These are phyloP conservation scores for Schizophyllum amplum DNA, from an alignment of 1,284 basidiomycete species.

Conservation along the genomic window DNA sequence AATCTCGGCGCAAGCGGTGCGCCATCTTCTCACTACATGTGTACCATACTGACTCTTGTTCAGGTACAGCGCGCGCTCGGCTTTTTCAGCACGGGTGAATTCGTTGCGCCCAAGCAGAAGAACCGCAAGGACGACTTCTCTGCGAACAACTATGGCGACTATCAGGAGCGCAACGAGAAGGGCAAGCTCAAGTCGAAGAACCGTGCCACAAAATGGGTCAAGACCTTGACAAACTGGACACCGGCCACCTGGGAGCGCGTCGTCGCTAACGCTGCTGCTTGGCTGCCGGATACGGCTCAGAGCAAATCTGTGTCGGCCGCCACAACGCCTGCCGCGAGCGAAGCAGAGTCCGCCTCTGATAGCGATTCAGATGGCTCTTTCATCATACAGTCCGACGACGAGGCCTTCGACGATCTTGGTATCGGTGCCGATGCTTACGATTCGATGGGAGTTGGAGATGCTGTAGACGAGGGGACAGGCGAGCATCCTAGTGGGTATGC, in stretches of 20 bases:
- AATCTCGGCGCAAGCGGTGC: conserved; percentile 1
- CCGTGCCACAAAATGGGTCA: background rate
- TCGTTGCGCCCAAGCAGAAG: background rate
- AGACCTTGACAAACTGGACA: background rate
- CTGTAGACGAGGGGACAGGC: too few species aligned
- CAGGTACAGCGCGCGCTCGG: background rate
- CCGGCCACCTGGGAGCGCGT: background rate
- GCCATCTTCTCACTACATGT: background rate
- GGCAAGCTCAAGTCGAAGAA: background rate
- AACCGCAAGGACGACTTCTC: background rate
- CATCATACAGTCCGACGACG: too few species aligned
- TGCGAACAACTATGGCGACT: conserved; percentile 1
- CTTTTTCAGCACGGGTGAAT: background rate
- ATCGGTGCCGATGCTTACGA: too few species aligned
- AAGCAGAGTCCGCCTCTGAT: too few species aligned
- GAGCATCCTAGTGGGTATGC: too few species aligned
- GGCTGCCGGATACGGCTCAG: too few species aligned
- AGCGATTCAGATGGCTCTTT: too few species aligned
- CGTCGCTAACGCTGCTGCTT: too few species aligned
- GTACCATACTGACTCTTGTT: background rate
- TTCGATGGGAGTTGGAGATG: too few species aligned
- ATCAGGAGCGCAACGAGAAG: background rate
- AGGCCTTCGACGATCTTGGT: too few species aligned
- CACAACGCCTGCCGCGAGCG: too few species aligned
- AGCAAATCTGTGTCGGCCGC: too few species aligned